Percentiles rank a stretch among this genome's conserved stretches.
These are phyloP conservation scores for Piper betle DNA, from an alignment of 164 flowering plant genomes.

Conservation along the genomic window DNA sequence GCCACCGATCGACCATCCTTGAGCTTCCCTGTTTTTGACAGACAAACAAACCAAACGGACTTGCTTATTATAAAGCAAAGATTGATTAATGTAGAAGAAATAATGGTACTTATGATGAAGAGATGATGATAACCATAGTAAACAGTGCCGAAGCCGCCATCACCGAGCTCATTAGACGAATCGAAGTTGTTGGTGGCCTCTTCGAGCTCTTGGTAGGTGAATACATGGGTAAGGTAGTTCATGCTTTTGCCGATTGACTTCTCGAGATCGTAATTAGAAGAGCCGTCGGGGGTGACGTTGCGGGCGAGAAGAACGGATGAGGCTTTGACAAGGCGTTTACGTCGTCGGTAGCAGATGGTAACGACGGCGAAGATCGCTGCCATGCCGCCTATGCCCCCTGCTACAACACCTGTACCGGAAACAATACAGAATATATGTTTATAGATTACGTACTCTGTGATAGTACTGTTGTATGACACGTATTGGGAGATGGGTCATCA, in stretches of 20 bases:
- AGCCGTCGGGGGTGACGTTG: background rate
- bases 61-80: background rate
- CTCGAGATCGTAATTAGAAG: constrained; percentile 8
- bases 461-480: background rate
- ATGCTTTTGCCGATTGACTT: background rate
- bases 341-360: background rate
- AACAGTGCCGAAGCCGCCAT: constrained; percentile 28
- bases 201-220: constrained; percentile 22
- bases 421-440: too few relatives aligned
- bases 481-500: background rate
- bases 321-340: background rate
- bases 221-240: constrained; percentile 10
- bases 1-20: constrained; percentile 67
- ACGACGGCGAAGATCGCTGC: background rate
- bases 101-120: background rate
- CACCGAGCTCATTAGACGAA: constrained; percentile 22
- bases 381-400: background rate
- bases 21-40: constrained; percentile 41
- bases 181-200: constrained; percentile 29
- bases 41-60: too few relatives aligned
- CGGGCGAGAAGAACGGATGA: background rate
- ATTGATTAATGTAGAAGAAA: background rate
- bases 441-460: background rate
- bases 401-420: background rate
- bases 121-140: constrained; percentile 16